These are phyloP conservation scores for Colletotrichum abscissum DNA, from an alignment of 2,329 filamentous ascomycete genomes.

Conservation along the genomic window DNA sequence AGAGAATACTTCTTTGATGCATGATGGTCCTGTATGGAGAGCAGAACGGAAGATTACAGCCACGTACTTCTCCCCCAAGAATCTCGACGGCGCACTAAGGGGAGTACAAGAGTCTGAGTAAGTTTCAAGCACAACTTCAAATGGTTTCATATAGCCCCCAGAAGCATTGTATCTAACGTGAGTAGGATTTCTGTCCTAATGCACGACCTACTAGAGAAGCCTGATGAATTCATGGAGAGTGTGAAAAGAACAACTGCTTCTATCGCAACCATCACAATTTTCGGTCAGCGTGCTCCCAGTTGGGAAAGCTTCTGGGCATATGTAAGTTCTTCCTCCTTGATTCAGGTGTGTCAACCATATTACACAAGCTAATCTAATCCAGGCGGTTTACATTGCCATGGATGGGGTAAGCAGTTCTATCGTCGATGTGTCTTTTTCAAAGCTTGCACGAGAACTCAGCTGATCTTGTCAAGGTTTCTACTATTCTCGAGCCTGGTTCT, in stretches of 20 bases:
- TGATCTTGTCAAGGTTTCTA: slow-evolving; percentile 36
- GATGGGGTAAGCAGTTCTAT: background rate
- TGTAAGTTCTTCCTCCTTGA: background rate
- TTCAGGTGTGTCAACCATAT: accelerated
- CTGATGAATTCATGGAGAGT: background rate
- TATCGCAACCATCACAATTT: slow-evolving; percentile 8
- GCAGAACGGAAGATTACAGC: slow-evolving; percentile 57
- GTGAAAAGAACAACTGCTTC: slow-evolving; percentile 25
- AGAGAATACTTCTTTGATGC: slow-evolving; percentile 47
- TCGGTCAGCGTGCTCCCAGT: background rate
- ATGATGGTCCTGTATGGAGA: slow-evolving; percentile 58
- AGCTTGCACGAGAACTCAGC: background rate
- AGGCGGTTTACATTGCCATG: slow-evolving; percentile 19
- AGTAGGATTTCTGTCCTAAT: slow-evolving; percentile 1
- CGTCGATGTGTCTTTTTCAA: background rate
- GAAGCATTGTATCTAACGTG: background rate
- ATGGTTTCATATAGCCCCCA: too few relatives aligned
- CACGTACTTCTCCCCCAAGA: slow-evolving; percentile 56
- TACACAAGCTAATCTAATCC: background rate
- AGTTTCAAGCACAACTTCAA: background rate
- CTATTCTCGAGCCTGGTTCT: slow-evolving; percentile 57
- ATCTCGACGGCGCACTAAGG: slow-evolving; percentile 55
- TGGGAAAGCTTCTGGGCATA: slow-evolving; percentile 23
- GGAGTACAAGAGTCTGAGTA: slow-evolving; percentile 58
- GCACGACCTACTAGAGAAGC: slow-evolving; percentile 17